phyloP scores from a whole-genome alignment of 2,329 filamentous ascomycete genomes.

The Neopestalotiopsis clavispora region DNA sequence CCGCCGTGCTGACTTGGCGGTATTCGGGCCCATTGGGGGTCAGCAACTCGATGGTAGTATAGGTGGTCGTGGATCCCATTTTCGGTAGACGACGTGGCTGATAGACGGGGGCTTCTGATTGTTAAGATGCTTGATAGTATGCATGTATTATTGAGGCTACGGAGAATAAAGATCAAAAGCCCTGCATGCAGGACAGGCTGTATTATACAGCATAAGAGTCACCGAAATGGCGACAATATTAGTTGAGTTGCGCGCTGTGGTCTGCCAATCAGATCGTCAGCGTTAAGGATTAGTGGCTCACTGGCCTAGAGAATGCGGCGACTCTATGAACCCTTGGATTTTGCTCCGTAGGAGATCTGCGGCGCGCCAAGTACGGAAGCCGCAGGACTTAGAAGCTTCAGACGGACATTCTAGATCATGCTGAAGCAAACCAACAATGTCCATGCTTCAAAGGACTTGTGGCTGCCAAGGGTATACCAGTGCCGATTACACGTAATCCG shows the following conservation, averaged over 20 bases:
- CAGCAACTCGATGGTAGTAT: slow-evolving; percentile 46
- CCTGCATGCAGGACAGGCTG: too few relatives aligned
- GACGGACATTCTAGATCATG: too few relatives aligned
- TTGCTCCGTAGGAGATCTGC: neutral
- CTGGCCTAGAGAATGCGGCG: neutral
- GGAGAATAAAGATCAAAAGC: too few relatives aligned
- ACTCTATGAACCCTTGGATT: neutral
- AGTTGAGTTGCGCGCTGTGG: too few relatives aligned
- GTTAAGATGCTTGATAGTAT: neutral
- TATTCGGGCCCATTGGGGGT: slow-evolving; percentile 49
- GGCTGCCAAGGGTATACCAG: too few relatives aligned
- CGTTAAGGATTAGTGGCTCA: neutral
- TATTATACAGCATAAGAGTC: too few relatives aligned
- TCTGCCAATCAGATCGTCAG: neutral
- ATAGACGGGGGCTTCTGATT: neutral
- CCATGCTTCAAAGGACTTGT: too few relatives aligned
- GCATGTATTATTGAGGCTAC: too few relatives aligned
- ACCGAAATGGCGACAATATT: too few relatives aligned
- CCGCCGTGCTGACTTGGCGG: slow-evolving; percentile 45
- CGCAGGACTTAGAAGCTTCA: too few relatives aligned
- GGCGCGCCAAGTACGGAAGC: neutral
- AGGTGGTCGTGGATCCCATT: slow-evolving; percentile 24
- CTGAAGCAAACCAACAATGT: too few relatives aligned
- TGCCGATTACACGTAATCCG: too few relatives aligned
- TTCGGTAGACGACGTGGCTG: neutral